Evolutionary conservation across 345 rosid genomes (phyloP), one percentile per base, ranked within the genome.

Genomic region (Eucalyptus erythrocorys): DNA sequence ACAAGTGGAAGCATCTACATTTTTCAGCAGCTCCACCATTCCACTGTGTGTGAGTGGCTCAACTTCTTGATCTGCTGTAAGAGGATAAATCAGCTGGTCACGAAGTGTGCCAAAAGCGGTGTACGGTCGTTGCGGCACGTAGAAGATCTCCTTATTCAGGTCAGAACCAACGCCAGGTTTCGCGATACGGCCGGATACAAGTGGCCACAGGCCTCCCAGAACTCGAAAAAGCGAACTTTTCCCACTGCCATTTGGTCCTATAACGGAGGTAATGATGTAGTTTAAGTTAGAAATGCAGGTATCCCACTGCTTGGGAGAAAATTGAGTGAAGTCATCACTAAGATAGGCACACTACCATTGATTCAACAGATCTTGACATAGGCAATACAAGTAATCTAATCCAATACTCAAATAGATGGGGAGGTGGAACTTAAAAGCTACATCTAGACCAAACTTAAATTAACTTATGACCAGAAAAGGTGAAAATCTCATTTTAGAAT

Each of bases 201-300:
- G 90, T 48, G 99, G 99, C 99, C 99, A 98, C 89, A 98, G 96
- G 89, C 99, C 99, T 90, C 99, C 99, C 88, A 98, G 92, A 91
- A 98, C 99, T 85, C 99, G 97, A 92, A 98, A 98, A 89, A 98
- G 99, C 34, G 99, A 98, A 92, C 99, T 98, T 93, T 98, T 98
- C 88, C 99, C 99, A 90, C 99, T 98, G 87, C 99, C 99, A 92
- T 98, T 98, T 80, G 99, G 99, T 91, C 99, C 99, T 98, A 90
- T 90, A 89, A 87, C 43, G 91, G 85, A 86, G 61, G 61, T 37
- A 86, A 86, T 21, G 15, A 48, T 32, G 40, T 43, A 66, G 85
- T 48, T 42, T 22, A 68, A 49, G 87, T 88, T 49, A 88, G 80
- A 32, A 53, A 40, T 68, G 64, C 88, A 66, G n/a, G 43, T 87